Evolutionary conservation across 768 basidiomycete species (phyloP), one percentile per base, ranked within the genome.

Genomic region (Kwoniella bestiolae): DNA sequence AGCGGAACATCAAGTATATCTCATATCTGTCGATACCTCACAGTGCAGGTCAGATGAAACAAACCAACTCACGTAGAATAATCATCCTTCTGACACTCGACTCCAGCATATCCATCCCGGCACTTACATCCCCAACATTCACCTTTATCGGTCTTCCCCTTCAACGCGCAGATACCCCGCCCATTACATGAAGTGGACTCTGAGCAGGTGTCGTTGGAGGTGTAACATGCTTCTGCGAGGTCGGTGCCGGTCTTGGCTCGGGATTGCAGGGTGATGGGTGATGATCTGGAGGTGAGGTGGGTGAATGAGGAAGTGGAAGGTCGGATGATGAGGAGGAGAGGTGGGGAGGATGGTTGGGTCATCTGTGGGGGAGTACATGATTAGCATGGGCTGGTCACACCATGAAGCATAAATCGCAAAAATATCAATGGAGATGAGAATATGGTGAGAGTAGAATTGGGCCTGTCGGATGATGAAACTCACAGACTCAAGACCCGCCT

Each of bases 71-170:
- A 80, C 79, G 73, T 65, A 23, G 76, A 70, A 57, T 78, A 80
- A 53, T 80, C 79, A 8, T 61, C 68, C 61, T 80, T 80, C 61
- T 78, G 77, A 56, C 79, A 80, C 44, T 72, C 70, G 3, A 65
- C 70, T 32, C 79, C 79, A 14, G 74, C 70, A 53, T 66, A 80
- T 5, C 79, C 79, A 56, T 58, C 69, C 14, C 56, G 41, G 49
- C 79, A 80, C 34, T 70, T 67, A 56, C 79, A 80, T 55, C 72
- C 74, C 79, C 79, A 80, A 51, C 79, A 80, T 32, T 77, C 75
- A 28, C 63, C 67, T 21, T 76, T 56, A n/a, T 51, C 70, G 7
- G 26, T 65, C 45, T 68, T 74, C 16, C 35, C 32, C 25, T 70
- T 70, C 7, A 77, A 53, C 11, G 64, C 49, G 62, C 79, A 80